phyloP scores from a whole-genome alignment of 2,329 filamentous ascomycete genomes.

The Cytospora piceae region DNA sequence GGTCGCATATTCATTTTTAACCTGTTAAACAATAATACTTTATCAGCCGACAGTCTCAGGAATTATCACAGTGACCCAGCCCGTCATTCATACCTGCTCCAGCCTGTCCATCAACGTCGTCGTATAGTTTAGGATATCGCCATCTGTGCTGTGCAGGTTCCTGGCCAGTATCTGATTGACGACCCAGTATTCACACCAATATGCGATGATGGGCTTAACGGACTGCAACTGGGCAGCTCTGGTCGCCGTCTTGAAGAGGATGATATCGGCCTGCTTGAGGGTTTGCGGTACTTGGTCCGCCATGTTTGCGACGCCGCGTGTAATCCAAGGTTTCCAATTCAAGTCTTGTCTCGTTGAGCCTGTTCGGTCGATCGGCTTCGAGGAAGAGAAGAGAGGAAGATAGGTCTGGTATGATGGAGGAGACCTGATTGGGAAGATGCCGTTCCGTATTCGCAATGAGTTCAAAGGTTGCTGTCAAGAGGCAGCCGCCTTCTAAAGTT shows the following conservation, averaged over 20 bases:
- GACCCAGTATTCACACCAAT: slow-evolving; percentile 98
- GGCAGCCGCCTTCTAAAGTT: not conserved
- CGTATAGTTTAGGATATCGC: slow-evolving; percentile 81
- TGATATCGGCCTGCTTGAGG: slow-evolving; percentile 80
- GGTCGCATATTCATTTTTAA: slow-evolving; percentile 71
- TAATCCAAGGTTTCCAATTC: not conserved
- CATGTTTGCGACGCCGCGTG: slow-evolving; percentile 58
- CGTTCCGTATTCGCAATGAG: not conserved
- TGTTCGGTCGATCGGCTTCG: not conserved
- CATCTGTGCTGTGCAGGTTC: slow-evolving; percentile 75
- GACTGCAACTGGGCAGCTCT: slow-evolving; percentile 83
- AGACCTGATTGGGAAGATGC: no score
- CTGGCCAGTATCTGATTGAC: slow-evolving; percentile 88
- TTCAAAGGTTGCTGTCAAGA: not conserved
- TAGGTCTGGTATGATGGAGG: not conserved
- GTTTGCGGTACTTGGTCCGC: slow-evolving; percentile 69
- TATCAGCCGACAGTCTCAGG: slow-evolving; percentile 17
- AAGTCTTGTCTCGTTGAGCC: not conserved
- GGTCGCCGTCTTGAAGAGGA: slow-evolving; percentile 71
- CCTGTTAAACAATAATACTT: slow-evolving; percentile 45
- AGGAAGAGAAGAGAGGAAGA: not conserved
- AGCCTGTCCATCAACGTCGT: slow-evolving; percentile 87
- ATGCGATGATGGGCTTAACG: slow-evolving; percentile 85
- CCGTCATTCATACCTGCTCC: slow-evolving; percentile 64
- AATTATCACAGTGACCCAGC: not conserved